A percentile compares a stretch with the other conserved stretches of the same genome.
Conservation (phyloP, 441 rosid genomes). For the Populus hybrid region DNA sequence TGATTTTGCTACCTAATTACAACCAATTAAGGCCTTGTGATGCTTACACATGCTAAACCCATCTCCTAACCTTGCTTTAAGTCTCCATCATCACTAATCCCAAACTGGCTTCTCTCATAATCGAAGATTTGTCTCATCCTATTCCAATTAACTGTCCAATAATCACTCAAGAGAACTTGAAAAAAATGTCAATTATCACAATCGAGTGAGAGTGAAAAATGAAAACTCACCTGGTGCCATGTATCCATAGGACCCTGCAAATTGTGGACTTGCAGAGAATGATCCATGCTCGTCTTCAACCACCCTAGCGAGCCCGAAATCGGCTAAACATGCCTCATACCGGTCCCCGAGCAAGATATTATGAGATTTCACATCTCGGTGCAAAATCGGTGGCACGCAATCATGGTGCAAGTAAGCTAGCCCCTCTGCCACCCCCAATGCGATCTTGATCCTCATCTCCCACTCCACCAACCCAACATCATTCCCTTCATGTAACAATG, state of each 20-base stretch:
- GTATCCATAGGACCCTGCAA: constrained; percentile 92
- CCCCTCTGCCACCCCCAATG: constrained; percentile 77
- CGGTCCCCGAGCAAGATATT: constrained; percentile 70
- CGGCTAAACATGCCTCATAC: constrained; percentile 71
- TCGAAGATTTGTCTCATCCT: background rate
- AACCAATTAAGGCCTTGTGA: background rate
- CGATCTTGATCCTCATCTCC: constrained; percentile 70
- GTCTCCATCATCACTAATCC: background rate
- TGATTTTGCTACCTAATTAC: background rate
- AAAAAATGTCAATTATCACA: background rate
- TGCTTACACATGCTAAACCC: background rate
- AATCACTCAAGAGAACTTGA: background rate
- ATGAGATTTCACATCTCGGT: constrained; percentile 81
- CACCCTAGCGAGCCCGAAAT: constrained; percentile 79
- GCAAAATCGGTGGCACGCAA: constrained; percentile 78
- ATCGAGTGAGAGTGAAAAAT: background rate
- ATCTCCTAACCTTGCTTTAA: background rate
- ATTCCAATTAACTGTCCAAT: background rate
- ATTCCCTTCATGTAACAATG: constrained; percentile 46
- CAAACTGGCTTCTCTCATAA: background rate
- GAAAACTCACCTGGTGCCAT: constrained; percentile 74
- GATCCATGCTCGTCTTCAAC: constrained; percentile 50
- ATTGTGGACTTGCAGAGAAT: constrained; percentile 49
- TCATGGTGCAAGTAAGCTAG: constrained; percentile 85
- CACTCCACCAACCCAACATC: constrained; percentile 41